Evolutionary conservation across 1,284 basidiomycete genomes (phyloP), one percentile per base, ranked within the genome.

Genomic region (Fomes fomentarius): DNA sequence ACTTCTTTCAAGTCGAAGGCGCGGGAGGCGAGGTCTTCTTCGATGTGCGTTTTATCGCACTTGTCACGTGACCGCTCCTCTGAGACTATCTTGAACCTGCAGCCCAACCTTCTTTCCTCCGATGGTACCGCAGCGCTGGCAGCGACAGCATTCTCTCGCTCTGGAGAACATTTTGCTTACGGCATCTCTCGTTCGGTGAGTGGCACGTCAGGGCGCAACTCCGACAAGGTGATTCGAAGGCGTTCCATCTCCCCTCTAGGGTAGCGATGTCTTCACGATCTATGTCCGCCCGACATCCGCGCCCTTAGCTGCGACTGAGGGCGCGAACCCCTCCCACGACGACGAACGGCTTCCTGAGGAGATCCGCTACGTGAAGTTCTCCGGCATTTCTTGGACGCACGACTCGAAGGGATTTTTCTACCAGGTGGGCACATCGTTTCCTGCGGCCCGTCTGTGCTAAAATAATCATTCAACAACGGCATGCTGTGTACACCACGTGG

Each of bases 401-500:
- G 89, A 93, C 68, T 86, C 83, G 52, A 85, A 84, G 59, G 90
- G 91, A 1, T 92, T 93, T 70, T 91, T 92, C 72, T 93, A 93
- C 69, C 89, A 91, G 75, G 88, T 87, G 60, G 40, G 66, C 57
- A 24, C 48, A n/a, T n/a, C n/a, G n/a, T n/a, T n/a, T n/a, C n/a
- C n/a, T n/a, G n/a, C n/a, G n/a, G n/a, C n/a, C n/a, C n/a, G n/a
- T n/a, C n/a, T n/a, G n/a, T n/a, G n/a, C n/a, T n/a, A n/a, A n/a
- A n/a, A n/a, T n/a, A n/a, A n/a, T n/a, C n/a, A n/a, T n/a, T n/a
- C n/a, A n/a, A n/a, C n/a, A n/a, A n/a, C n/a, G n/a, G n/a, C n/a
- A n/a, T n/a, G n/a, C n/a, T n/a, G n/a, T n/a, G n/a, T n/a, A n/a
- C n/a, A n/a, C n/a, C n/a, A n/a, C n/a, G n/a, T n/a, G n/a, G n/a